Conservation (phyloP, 2,329 filamentous ascomycete species). For the Fusarium burgessii region DNA sequence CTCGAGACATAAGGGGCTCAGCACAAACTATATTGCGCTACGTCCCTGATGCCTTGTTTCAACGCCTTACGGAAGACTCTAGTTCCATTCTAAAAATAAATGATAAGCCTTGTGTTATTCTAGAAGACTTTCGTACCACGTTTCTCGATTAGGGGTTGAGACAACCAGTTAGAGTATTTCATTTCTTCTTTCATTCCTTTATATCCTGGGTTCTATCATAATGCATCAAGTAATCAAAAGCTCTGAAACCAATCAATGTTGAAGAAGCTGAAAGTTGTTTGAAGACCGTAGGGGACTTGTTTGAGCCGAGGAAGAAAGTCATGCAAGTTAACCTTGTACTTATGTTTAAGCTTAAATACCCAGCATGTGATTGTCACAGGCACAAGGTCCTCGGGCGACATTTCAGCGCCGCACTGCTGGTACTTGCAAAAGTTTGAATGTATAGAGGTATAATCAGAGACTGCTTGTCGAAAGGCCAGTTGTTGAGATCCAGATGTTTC, state of each 20-base stretch:
- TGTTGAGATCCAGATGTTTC: background rate
- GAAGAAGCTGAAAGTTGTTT: too few relatives aligned
- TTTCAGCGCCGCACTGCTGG: background rate
- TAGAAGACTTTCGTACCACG: rapidly evolving
- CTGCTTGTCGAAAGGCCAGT: background rate
- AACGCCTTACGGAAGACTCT: background rate
- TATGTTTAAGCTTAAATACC: slow-evolving; percentile 1
- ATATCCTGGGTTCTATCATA: too few relatives aligned
- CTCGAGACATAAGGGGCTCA: background rate
- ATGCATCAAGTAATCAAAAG: background rate
- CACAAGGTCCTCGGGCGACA: background rate
- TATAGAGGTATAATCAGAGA: background rate
- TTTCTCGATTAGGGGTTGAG: background rate
- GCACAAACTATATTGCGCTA: background rate
- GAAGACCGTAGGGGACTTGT: background rate
- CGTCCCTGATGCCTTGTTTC: background rate
- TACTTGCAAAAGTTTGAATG: background rate
- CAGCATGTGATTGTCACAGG: background rate
- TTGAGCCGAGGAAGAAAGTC: background rate
- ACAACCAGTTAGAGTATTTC: too few relatives aligned
- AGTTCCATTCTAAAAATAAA: background rate
- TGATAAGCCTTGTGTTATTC: rapidly evolving
- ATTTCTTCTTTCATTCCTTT: background rate
- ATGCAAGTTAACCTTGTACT: background rate
- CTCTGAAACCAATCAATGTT: rapidly evolving